Conservation (phyloP, 2,329 filamentous ascomycete genomes). For the Fusarium nelsonii region DNA sequence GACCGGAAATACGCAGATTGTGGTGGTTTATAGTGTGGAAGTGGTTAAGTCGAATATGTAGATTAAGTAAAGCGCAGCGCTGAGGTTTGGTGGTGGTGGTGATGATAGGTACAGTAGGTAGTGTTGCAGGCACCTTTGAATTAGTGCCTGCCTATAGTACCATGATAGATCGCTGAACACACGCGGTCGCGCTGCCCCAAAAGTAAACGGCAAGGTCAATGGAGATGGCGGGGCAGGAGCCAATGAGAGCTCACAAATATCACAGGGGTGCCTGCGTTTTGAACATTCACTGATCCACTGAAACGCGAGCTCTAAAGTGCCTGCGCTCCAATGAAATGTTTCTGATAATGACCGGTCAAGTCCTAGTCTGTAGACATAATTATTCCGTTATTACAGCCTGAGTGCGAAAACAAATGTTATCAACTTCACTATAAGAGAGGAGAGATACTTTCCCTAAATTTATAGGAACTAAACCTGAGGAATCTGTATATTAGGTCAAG, state of each 20-base stretch:
- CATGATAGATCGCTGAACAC: background rate
- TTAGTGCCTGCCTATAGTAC: background rate
- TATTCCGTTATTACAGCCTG: background rate
- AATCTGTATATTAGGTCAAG: too few species aligned
- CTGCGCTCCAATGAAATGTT: constrained; percentile 23
- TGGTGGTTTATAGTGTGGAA: background rate
- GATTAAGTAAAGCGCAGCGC: background rate
- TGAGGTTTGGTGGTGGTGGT: background rate
- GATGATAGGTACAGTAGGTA: background rate
- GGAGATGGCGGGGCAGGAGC: constrained; percentile 31
- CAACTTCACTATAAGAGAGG: background rate
- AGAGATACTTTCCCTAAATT: background rate
- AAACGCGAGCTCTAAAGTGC: constrained; percentile 37
- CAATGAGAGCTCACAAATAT: constrained; percentile 20
- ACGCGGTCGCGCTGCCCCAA: constrained; percentile 33
- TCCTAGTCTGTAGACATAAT: background rate
- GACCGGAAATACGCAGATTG: background rate
- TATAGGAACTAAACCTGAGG: too few species aligned
- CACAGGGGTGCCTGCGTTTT: constrained; percentile 7
- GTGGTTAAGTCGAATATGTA: background rate
- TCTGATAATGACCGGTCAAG: constrained; percentile 18
- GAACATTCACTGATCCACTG: constrained; percentile 1
- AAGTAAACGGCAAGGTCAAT: background rate
- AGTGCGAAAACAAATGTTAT: background rate
- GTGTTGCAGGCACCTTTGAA: background rate